Base-by-base conservation (phyloP, 192 early-diverging fungal species). In the Coemansia sp. region DNA sequence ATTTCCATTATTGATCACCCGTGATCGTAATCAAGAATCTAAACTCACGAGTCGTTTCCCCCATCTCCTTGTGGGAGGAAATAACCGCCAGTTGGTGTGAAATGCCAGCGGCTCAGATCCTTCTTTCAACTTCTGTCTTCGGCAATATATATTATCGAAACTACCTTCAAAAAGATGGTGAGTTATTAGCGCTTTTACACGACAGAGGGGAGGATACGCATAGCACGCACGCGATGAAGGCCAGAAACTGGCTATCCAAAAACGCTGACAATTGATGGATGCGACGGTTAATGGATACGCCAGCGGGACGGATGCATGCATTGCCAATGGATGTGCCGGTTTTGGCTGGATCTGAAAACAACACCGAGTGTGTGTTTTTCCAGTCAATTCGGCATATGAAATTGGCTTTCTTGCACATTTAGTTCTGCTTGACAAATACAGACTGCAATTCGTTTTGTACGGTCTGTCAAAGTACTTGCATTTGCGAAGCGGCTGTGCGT, bases 81-180 rank as follows among this genome's bases (percentile, higher is more conserved):
- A 45, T 45, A 45, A 45, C 41, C 12, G 41, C 41, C 12, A 45
- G 41, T 11, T 51, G 49, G 49, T 9, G 49, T 18, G 49, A 14
- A 18, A 51, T 35, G 49, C 49, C 49, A 51, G 49, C n/a, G n/a
- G 18, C 49, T 51, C 16, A 22, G 32, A 55, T 61, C 59, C 59
- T 59, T 61, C 48, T 61, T 61, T 61, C 59, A 19, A 41, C 39
- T 27, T 57, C 29, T 38, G 45, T 61, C 29, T 61, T 61, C 49
- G 59, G 59, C 59, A 61, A 61, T 50, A 26, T 55, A 48, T 37
- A 61, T 61, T 61, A 61, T 61, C 54, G 54, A 55, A 32, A 55
- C 32, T 55, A 55, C n/a, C 26, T 49, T 19, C 48, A 49, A 49
- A 55, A 61, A 61, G 59, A 61, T 61, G 59, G 59, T 61, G 48